Conservation (phyloP, 495 filamentous ascomycete species). For the Talaromyces nanjingensis region DNA sequence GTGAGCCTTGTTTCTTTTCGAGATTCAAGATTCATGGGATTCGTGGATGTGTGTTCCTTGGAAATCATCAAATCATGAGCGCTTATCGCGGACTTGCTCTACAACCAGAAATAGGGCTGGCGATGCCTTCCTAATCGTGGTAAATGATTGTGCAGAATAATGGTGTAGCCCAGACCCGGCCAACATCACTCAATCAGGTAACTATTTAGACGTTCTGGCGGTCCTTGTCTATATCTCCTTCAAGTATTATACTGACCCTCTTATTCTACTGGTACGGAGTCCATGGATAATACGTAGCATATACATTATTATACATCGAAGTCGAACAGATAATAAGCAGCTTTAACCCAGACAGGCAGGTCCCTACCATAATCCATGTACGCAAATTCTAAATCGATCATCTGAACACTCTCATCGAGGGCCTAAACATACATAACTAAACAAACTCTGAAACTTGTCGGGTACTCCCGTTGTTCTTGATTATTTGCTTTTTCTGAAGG, state of each 20-base stretch:
- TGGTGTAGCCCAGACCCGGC: neutral
- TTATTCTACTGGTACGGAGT: neutral
- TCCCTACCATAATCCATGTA: neutral
- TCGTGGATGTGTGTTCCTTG: neutral
- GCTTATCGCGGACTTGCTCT: neutral
- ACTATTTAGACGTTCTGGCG: no score
- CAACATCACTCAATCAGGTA: neutral
- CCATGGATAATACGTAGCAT: neutral
- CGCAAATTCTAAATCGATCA: neutral
- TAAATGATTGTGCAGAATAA: neutral
- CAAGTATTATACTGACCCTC: neutral
- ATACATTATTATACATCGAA: neutral
- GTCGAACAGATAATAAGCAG: neutral
- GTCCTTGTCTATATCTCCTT: neutral
- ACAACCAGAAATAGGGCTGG: neutral
- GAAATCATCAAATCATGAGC: neutral
- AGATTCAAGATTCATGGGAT: neutral
- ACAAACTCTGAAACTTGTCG: neutral
- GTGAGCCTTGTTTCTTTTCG: neutral
- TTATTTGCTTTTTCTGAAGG: neutral
- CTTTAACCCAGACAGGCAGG: neutral
- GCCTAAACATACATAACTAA: neutral
- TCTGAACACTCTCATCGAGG: neutral
- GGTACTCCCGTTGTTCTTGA: neutral
- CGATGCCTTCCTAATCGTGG: no score